phyloP scores from a whole-genome alignment of 371 early-diverging fungal species.

The Circinella umbellata region DNA sequence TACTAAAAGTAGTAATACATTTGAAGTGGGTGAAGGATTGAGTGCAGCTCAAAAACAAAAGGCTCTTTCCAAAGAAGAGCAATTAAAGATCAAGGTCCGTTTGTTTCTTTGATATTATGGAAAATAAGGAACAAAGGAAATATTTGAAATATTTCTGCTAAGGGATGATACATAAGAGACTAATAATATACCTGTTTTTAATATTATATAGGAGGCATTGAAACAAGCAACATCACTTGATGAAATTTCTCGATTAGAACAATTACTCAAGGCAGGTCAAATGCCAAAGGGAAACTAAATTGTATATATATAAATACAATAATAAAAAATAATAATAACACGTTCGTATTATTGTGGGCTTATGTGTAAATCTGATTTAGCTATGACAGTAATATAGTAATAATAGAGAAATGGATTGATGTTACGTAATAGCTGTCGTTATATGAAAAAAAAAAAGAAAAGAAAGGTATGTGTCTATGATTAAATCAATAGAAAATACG shows the following conservation, averaged over 20 bases:
- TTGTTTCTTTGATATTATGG: neutral
- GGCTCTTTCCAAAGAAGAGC: conserved; percentile 63
- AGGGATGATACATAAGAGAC: no score
- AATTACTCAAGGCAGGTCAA: conserved; percentile 69
- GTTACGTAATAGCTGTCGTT: no score
- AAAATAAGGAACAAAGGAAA: no score
- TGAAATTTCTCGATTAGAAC: conserved; percentile 77
- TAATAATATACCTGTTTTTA: no score
- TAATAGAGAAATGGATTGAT: no score
- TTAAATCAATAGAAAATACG: no score
- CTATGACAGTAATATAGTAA: no score
- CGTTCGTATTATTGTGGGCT: neutral
- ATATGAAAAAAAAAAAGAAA: no score
- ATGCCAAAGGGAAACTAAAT: conserved; percentile 32
- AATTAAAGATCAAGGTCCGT: conserved; percentile 59
- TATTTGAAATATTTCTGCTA: no score
- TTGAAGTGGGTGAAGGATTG: conserved; percentile 79
- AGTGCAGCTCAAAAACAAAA: conserved; percentile 43
- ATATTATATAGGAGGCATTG: conserved; percentile 61
- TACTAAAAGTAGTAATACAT: conserved; percentile 63
- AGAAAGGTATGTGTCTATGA: no score
- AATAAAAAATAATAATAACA: neutral
- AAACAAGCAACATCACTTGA: conserved; percentile 79
- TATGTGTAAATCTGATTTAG: no score
- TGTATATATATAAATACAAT: neutral